These are phyloP conservation scores for Sporothrix variecibatus DNA, from an alignment of 2,329 filamentous ascomycete species.

Conservation along the genomic window DNA sequence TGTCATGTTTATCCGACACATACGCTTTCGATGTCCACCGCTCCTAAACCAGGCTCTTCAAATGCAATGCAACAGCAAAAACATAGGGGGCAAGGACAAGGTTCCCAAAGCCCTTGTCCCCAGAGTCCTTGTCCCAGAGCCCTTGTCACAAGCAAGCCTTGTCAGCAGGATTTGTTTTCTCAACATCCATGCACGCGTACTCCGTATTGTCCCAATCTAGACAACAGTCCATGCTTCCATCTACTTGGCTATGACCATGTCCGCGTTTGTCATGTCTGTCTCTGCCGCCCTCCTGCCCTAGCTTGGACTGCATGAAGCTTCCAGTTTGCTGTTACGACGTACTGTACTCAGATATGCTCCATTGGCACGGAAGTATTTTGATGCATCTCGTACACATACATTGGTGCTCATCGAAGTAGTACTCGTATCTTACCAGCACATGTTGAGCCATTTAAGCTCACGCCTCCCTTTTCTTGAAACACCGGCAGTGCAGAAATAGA, in stretches of 20 bases:
- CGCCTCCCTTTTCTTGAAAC: background rate
- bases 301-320: background rate
- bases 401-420: background rate
- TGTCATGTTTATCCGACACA: background rate
- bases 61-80: background rate
- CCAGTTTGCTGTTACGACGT: background rate
- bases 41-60: background rate
- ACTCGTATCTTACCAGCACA: background rate
- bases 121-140: background rate
- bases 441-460: background rate
- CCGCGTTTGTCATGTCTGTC: background rate
- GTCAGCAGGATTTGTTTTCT: background rate
- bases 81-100: background rate
- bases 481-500: constrained; percentile 7
- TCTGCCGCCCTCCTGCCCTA: background rate
- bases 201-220: background rate
- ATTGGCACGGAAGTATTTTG: background rate
- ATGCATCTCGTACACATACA: background rate
- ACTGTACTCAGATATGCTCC: background rate
- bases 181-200: background rate
- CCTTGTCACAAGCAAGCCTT: background rate
- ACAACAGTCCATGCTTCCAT: background rate
- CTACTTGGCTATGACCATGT: background rate
- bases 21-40: background rate
- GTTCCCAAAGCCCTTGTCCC: background rate